phyloP scores from a whole-genome alignment of 768 basidiomycete species.

The Tephrocybe rancida region DNA sequence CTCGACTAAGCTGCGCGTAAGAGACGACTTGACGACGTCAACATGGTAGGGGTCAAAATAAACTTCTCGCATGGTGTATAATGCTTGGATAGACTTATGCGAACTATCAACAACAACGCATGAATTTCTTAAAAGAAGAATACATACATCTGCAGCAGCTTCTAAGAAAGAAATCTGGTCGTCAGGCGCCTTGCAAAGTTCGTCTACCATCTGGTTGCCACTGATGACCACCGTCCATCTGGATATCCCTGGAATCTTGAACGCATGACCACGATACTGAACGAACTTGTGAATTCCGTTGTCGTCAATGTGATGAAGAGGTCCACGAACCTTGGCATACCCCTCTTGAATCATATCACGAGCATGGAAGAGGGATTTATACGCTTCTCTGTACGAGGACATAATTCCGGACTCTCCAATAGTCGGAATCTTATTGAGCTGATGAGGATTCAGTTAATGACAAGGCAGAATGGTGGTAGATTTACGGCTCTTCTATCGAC shows the following conservation, averaged over 20 bases:
- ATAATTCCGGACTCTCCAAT: constrained; percentile 18
- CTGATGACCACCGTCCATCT: constrained; percentile 34
- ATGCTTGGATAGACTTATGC: constrained; percentile 36
- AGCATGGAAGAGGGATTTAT: constrained; percentile 8
- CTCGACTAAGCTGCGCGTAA: constrained; percentile 39
- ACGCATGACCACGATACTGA: constrained; percentile 20
- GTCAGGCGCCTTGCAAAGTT: constrained; percentile 32
- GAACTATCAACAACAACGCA: not conserved
- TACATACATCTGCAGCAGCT: constrained; percentile 28
- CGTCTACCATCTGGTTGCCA: constrained; percentile 31
- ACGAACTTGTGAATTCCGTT: not conserved
- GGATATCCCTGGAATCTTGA: constrained; percentile 24
- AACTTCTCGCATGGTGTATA: constrained; percentile 40
- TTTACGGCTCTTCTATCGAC: not conserved
- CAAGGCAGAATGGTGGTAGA: not conserved
- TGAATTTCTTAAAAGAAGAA: not conserved
- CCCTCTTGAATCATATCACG: constrained; percentile 20
- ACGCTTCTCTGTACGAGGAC: constrained; percentile 19
- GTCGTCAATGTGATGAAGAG: not conserved
- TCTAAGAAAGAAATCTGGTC: constrained; percentile 29
- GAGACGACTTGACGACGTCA: constrained; percentile 27
- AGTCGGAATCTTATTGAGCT: constrained; percentile 16
- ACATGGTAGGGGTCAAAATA: constrained; percentile 31
- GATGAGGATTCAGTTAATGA: not conserved
- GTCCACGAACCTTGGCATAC: constrained; percentile 13